Conservation (phyloP, 108 stramenopile species). For the Parietichytrium sp. region DNA sequence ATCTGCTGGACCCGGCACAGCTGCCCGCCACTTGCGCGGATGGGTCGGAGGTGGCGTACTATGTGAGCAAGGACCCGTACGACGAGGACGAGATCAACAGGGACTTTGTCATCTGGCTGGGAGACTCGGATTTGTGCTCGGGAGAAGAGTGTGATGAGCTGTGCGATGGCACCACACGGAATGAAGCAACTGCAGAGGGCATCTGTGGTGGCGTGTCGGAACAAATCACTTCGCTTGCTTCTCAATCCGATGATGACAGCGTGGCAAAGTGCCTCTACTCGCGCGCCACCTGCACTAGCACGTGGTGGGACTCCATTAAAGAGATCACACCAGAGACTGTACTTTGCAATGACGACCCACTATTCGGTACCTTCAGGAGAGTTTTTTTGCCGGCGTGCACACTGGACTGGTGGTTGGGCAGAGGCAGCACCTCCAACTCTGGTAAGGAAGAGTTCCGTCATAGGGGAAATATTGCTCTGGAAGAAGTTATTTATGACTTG, state of each 20-base stretch:
- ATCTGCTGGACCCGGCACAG: too few species aligned
- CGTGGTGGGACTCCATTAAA: background rate
- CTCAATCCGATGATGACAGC: background rate
- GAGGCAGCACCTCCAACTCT: background rate
- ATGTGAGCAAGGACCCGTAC: too few species aligned
- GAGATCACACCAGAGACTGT: conserved; percentile 9
- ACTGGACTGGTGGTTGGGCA: background rate
- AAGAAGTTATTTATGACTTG: background rate
- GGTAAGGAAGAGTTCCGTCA: too few species aligned
- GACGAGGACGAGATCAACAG: too few species aligned
- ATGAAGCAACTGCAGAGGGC: too few species aligned
- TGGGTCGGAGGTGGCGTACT: conserved; percentile 9
- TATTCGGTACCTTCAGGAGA: background rate
- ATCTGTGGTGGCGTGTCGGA: conserved; percentile 3
- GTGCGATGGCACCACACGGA: background rate
- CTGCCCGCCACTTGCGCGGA: too few species aligned
- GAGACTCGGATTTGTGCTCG: background rate
- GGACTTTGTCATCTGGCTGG: conserved; percentile 11
- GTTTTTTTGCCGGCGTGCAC: conserved; percentile 14
- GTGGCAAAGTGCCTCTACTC: conserved; percentile 5
- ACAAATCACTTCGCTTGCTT: background rate
- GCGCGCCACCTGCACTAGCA: background rate
- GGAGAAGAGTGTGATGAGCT: conserved; percentile 26
- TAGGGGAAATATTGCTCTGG: background rate
- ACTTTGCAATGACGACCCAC: background rate